Base-by-base conservation (phyloP, 352 stramenopile genomes). In the Phytophthora kernoviae region DNA sequence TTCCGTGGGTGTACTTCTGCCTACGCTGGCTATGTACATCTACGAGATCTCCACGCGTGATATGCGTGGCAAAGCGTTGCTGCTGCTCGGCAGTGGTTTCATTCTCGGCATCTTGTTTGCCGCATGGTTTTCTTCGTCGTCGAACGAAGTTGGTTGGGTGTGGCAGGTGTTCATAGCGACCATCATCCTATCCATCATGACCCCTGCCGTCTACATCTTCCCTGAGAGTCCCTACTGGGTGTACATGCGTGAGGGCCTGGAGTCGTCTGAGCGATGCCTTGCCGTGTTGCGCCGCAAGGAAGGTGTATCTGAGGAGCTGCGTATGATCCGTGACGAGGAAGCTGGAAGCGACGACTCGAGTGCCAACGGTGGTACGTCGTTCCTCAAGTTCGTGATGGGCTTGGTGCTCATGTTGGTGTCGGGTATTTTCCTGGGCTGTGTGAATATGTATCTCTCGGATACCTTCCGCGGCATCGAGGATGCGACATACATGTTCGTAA, bases 161-260 rank as follows among this genome's bases (percentile, higher is more conserved):
- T 94, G 85, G 85, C 81, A 94, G 65, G 82, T 89, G 41, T 94
- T 94, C 55, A 84, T 89, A 47, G 79, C 79, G 50, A 87, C 79
- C 1, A 75, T 93, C 9, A 76, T 94, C 47, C 59, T 94, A 17
- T 90, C 82, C 22, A 81, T 91, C 47, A 81, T 94, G 66, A 94
- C 85, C 4, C 83, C 85, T 3, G 77, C 79, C 0, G 81, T 94
- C 7, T 91, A 94, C 68, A 88, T 94, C 36, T 94, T 93, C 72
- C 85, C 85, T 7, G 85, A 94, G 53, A 91, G 79, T 41, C 85
- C 85, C n/a, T 87, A 90, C 63, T 94, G 85, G 85, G 80, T 94
- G 11, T 88, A 91, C 70, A 79, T 84, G 55, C 83, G 82, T 17
- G 77, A 93, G 62, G 85, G 85, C 4, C 48, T 89, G 17, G 85